Conservation (phyloP, 1,139 yeast species). For the Candida freyschussii region DNA sequence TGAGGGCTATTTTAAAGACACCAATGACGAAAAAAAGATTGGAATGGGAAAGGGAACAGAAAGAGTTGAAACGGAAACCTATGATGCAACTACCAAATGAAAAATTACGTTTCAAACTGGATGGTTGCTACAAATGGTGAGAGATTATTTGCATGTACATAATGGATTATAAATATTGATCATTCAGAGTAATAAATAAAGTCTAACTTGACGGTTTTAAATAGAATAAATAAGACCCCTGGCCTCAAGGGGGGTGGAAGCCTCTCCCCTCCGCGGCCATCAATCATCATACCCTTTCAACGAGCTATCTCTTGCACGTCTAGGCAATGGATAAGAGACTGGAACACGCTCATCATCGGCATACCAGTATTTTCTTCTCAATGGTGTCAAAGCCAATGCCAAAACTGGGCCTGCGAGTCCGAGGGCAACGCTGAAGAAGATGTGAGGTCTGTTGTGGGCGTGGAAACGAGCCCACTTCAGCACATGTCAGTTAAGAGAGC, state of each 20-base stretch:
- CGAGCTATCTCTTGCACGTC: conserved; percentile 44
- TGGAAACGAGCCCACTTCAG: conserved; percentile 70
- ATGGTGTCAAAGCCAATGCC: conserved; percentile 55
- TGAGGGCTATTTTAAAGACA: conserved; percentile 70
- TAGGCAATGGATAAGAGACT: conserved; percentile 60
- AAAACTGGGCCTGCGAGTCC: conserved; percentile 68
- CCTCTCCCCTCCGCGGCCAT: not conserved
- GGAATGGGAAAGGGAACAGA: conserved; percentile 51
- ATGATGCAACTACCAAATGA: conserved; percentile 38
- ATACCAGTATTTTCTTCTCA: conserved; percentile 66
- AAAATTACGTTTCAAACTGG: conserved; percentile 39
- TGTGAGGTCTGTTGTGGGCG: conserved; percentile 75
- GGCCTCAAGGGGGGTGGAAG: conserved; percentile 1
- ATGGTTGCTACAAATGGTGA: conserved; percentile 50
- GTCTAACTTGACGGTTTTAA: too few species aligned
- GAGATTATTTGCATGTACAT: conserved; percentile 1
- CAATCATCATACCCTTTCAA: conserved; percentile 55
- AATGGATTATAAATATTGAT: not conserved
- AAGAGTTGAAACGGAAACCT: conserved; percentile 42
- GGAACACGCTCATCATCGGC: conserved; percentile 70
- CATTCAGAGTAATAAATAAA: conserved; percentile 9
- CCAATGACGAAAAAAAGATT: conserved; percentile 54
- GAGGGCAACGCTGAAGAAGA: conserved; percentile 63
- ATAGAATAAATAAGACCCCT: conserved; percentile 2
- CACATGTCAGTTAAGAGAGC: conserved; percentile 1